Conservation (phyloP, 2,329 filamentous ascomycete species). For the Coniochaeta ligniaria region DNA sequence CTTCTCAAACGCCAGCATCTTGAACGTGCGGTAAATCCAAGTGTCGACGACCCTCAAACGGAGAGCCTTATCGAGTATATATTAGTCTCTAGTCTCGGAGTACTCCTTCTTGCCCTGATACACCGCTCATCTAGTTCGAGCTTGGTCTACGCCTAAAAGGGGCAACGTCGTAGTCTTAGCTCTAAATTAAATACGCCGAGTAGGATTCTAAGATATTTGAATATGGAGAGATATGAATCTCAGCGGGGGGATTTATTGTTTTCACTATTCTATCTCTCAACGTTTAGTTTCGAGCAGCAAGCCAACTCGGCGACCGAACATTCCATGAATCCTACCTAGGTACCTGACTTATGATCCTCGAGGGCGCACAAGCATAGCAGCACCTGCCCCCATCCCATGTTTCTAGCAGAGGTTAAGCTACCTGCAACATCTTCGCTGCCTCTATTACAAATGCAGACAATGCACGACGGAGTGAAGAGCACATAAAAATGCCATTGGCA, state of each 20-base stretch:
- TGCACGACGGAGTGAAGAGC: neutral
- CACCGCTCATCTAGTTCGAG: neutral
- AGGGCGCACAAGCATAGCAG: neutral
- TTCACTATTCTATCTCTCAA: neutral
- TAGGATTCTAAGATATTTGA: neutral
- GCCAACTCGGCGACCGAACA: neutral
- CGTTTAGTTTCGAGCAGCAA: neutral
- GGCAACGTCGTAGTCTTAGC: neutral
- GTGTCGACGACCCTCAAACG: no score
- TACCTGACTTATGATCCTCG: neutral
- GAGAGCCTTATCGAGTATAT: no score
- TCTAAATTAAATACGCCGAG: neutral
- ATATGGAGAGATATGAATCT: neutral
- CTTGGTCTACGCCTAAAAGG: neutral
- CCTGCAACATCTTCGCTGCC: neutral
- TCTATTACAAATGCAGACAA: conserved; percentile 1
- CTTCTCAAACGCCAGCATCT: no score
- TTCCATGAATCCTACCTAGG: neutral
- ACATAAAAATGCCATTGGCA: neutral
- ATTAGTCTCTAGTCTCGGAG: no score
- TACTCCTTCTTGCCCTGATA: neutral
- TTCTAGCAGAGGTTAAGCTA: neutral
- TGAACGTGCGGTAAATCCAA: no score
- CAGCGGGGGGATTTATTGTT: neutral
- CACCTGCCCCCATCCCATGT: neutral